Evolutionary conservation across 2,329 filamentous ascomycete genomes (phyloP).

Genomic region (Lasiodiplodia sp.): DNA sequence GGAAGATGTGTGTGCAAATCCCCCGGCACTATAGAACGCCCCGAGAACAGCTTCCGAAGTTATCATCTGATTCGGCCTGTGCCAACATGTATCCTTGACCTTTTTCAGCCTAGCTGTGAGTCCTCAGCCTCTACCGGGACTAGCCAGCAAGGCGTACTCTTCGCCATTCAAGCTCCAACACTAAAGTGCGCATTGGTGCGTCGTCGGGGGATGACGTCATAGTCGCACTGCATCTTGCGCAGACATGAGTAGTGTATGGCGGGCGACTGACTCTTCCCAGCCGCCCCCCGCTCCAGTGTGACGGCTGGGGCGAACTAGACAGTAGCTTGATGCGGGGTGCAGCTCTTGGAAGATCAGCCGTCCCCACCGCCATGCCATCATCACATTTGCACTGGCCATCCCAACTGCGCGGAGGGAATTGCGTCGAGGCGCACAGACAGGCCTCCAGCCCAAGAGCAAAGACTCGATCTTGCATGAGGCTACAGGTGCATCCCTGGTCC

Average conservation of each 20-base stretch:
- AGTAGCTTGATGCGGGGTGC: constrained; percentile 20
- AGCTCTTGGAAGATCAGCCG: constrained; percentile 11
- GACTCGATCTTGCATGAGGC: constrained; percentile 2
- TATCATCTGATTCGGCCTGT: neutral
- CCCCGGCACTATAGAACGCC: neutral
- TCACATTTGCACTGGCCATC: constrained; percentile 1
- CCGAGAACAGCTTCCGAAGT: neutral
- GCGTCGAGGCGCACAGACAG: neutral
- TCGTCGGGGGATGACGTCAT: constrained; percentile 2
- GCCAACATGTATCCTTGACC: neutral
- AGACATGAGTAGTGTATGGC: neutral
- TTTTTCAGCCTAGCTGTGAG: constrained; percentile 4
- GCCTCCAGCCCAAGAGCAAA: constrained; percentile 1
- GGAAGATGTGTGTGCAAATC: neutral
- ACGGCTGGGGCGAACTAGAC: constrained; percentile 6
- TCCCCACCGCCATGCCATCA: constrained; percentile 11
- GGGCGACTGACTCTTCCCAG: neutral
- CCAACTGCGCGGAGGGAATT: constrained; percentile 5
- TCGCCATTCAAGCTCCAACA: neutral
- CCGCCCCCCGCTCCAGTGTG: neutral
- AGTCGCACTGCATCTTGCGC: neutral
- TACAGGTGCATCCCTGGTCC: constrained; percentile 2
- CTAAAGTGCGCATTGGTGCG: neutral
- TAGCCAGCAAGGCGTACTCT: neutral
- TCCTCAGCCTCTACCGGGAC: neutral